phyloP scores from a whole-genome alignment of 345 rosid species.

The Lagerstroemia speciosa region DNA sequence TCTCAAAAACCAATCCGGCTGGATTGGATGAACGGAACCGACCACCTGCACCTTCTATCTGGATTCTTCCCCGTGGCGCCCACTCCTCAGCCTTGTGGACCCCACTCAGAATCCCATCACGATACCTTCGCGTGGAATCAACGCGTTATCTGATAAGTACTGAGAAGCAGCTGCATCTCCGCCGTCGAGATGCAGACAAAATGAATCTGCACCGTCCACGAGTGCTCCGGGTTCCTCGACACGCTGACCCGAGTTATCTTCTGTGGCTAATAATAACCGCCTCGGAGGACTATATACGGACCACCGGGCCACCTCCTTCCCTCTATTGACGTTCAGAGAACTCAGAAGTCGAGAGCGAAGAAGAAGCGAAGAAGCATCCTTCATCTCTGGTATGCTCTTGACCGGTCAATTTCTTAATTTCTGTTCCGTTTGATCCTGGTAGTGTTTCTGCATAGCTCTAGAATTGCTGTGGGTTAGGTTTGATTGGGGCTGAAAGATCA shows the following conservation, averaged over 20 bases:
- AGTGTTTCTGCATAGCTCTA: background rate
- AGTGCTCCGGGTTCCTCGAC: background rate
- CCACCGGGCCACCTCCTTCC: background rate
- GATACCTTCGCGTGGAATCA: background rate
- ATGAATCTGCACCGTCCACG: background rate
- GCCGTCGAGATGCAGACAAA: background rate
- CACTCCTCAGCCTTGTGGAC: background rate
- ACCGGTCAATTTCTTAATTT: too few species aligned
- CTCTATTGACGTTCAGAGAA: background rate
- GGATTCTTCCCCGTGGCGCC: background rate
- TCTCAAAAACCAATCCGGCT: background rate
- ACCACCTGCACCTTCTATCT: background rate
- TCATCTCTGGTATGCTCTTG: background rate
- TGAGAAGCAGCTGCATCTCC: background rate
- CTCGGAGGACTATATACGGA: background rate
- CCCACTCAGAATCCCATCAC: background rate
- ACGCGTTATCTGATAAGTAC: background rate
- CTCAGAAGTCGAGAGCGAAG: background rate
- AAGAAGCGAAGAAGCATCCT: background rate
- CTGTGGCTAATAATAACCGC: background rate
- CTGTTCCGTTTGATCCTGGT: too few species aligned
- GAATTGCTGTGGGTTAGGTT: background rate
- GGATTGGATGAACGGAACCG: background rate
- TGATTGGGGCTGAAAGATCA: background rate
- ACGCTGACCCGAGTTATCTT: background rate